Percentiles rank a stretch among this genome's conserved stretches.
phyloP scores from a whole-genome alignment of 768 basidiomycete species.

The Scleroderma bovista region DNA sequence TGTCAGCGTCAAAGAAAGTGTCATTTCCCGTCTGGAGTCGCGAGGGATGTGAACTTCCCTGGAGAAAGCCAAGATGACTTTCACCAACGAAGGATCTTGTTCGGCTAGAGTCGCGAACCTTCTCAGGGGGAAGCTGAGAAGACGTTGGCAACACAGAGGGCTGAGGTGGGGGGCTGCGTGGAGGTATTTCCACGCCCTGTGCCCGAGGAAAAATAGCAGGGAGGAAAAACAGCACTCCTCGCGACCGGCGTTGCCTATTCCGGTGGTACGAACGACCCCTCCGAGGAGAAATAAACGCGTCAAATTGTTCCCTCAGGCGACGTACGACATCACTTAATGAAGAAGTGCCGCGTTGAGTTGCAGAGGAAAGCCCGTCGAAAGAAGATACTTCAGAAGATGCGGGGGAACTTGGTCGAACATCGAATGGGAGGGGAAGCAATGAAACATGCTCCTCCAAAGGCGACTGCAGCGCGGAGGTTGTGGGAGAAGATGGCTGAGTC shows the following conservation, averaged over 20 bases:
- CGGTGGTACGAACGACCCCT: conserved; percentile 44
- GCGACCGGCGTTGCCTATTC: conserved; percentile 41
- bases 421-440: conserved; percentile 61
- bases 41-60: conserved; percentile 26
- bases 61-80: conserved; percentile 15
- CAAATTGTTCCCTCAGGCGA: conserved; percentile 51
- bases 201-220: conserved; percentile 69
- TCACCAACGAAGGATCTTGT: conserved; percentile 21
- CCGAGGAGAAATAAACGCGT: conserved; percentile 40
- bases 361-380: conserved; percentile 37
- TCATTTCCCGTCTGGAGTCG: conserved; percentile 19
- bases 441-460: conserved; percentile 45
- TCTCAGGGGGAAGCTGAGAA: conserved; percentile 38
- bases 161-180: conserved; percentile 29
- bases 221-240: conserved; percentile 74
- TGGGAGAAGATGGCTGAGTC: conserved; percentile 41
- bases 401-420: conserved; percentile 53
- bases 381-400: conserved; percentile 41
- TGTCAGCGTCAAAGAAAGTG: conserved; percentile 25
- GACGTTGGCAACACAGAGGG: conserved; percentile 6
- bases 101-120: conserved; percentile 36
- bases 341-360: conserved; percentile 30
- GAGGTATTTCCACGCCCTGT: conserved; percentile 24
- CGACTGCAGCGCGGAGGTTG: conserved; percentile 42
- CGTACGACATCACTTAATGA: conserved; percentile 50